Evolutionary conservation across 2,329 filamentous ascomycete genomes (phyloP).

Genomic region (Exophiala calicioides): DNA sequence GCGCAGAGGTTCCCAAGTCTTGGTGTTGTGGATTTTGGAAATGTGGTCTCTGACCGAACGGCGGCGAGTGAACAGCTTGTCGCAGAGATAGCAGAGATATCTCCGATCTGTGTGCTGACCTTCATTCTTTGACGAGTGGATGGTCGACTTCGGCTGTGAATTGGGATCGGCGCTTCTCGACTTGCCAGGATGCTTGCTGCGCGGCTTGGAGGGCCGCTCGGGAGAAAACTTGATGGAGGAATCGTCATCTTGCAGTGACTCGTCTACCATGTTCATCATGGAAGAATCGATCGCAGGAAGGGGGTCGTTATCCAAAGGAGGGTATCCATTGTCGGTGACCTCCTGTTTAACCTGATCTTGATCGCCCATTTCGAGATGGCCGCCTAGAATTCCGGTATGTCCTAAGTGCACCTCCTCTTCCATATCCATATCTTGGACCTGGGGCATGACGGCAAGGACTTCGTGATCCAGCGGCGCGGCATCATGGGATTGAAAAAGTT

Average conservation of each 20-base stretch:
- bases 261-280: constrained; percentile 16
- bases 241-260: constrained; percentile 5
- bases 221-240: constrained; percentile 5
- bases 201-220: constrained; percentile 12
- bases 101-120: constrained; percentile 32
- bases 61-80: constrained; percentile 32
- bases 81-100: constrained; percentile 32
- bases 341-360: constrained; percentile 22
- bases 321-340: constrained; percentile 16
- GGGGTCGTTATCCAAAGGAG: constrained; percentile 19
- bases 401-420: constrained; percentile 20
- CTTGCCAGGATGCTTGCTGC: constrained; percentile 27
- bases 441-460: constrained; percentile 12
- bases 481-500: constrained; percentile 27
- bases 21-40: constrained; percentile 32
- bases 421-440: constrained; percentile 22
- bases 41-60: constrained; percentile 32
- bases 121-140: constrained; percentile 33
- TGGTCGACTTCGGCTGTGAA: constrained; percentile 19
- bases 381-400: constrained; percentile 3
- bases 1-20: constrained; percentile 30
- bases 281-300: constrained; percentile 3
- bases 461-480: constrained; percentile 22
- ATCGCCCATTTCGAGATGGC: constrained; percentile 8
- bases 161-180: constrained; percentile 24